Base-by-base conservation (phyloP, 1,139 yeast genomes). In the Sugiyamaella castrensis region DNA sequence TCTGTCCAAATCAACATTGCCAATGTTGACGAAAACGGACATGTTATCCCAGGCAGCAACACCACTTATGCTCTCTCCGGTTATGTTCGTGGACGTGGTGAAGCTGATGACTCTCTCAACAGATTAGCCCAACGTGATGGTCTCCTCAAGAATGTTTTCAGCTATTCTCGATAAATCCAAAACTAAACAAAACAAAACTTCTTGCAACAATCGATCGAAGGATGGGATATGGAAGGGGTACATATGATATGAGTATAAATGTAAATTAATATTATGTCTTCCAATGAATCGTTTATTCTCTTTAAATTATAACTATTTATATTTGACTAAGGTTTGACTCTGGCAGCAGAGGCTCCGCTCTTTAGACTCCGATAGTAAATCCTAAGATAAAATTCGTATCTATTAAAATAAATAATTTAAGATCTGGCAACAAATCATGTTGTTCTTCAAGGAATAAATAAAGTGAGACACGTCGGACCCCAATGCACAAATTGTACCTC, bases 121-220 rank as follows among this genome's bases (percentile, higher is more conserved):
- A 91, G 98, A 84, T 87, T 92, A 74, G 96, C 98, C 69, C 98
- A 94, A 82, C 87, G 84, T 74, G 98, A 92, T 75, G 98, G 98
- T 80, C 82, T 92, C 75, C 82, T 92, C 77, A 87, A 87, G 83
- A 89, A 89, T 82, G 98, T 91, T 82, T 91, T 96, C 95, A 80
- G 94, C 73, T 91, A 89, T 94, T 86, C 96, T 80, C 96, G 96
- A 85, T 89, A 89, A 84, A 74, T 52, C 37, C 36, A 31, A 35
- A 42, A 19, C 24, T 3, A 19, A 19, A 19, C 24, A 19, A 19
- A 19, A 19, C 24, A 5, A 19, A 19, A 19, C 24, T 19, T 19
- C 24, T 19, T 19, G 24, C 24, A 19, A 19, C 5, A 5, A 19
- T 19, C 24, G 24, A 19, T 19, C 24, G 24, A 19, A 19, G 24